These are phyloP conservation scores for Fusarium torreyae DNA, from an alignment of 2,329 filamentous ascomycete species.

Conservation along the genomic window DNA sequence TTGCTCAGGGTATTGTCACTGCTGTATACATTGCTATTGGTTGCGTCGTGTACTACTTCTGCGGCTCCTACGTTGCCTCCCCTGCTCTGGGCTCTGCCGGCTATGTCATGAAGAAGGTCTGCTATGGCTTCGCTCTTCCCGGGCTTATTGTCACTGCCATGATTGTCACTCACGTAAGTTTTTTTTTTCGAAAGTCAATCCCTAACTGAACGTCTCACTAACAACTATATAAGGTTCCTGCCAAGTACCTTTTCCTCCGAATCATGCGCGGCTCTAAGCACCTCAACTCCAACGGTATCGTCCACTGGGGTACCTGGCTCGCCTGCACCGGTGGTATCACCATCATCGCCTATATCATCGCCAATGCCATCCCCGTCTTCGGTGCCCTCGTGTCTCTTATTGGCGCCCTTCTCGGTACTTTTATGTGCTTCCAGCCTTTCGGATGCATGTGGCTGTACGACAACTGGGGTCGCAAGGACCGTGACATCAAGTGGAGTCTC, in stretches of 20 bases:
- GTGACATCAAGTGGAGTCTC: slow-evolving; percentile 11
- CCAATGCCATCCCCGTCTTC: slow-evolving; percentile 38
- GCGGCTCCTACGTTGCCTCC: slow-evolving; percentile 62
- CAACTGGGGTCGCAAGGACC: slow-evolving; percentile 19
- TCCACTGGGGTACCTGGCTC: slow-evolving; percentile 53
- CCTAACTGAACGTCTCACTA: not conserved
- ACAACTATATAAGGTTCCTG: slow-evolving; percentile 25
- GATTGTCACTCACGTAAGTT: slow-evolving; percentile 50
- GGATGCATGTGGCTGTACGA: slow-evolving; percentile 42
- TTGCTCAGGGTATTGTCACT: slow-evolving; percentile 50
- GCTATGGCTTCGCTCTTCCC: slow-evolving; percentile 59
- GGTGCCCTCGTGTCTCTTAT: slow-evolving; percentile 37
- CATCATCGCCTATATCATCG: slow-evolving; percentile 36
- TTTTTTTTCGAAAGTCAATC: not conserved
- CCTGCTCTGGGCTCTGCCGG: slow-evolving; percentile 64
- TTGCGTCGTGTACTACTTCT: slow-evolving; percentile 62
- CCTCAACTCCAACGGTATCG: slow-evolving; percentile 45
- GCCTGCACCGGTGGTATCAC: slow-evolving; percentile 30
- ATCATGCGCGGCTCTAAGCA: slow-evolving; percentile 51
- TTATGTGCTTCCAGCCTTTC: slow-evolving; percentile 41
- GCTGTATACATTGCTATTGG: slow-evolving; percentile 54
- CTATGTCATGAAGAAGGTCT: slow-evolving; percentile 58
- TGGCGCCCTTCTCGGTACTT: slow-evolving; percentile 36
- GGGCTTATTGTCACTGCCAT: slow-evolving; percentile 51
- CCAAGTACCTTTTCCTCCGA: slow-evolving; percentile 53